These are phyloP conservation scores for Diospyros kaki DNA, from an alignment of 148 eudicot genomes.

Conservation along the genomic window DNA sequence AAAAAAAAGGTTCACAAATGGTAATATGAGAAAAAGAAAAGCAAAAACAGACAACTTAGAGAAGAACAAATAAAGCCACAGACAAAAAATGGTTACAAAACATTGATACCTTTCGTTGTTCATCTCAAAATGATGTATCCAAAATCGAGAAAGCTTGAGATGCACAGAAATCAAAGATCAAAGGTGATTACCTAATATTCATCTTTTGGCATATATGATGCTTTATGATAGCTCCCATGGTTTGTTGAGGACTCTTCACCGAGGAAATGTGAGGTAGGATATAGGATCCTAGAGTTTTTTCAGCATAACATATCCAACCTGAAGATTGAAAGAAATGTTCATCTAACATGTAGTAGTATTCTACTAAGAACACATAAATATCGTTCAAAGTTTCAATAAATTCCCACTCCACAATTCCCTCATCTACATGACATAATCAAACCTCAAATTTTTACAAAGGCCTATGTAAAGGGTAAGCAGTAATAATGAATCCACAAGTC, in stretches of 20 bases:
- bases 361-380: not conserved
- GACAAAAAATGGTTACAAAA: conserved; percentile 3
- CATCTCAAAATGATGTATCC: not conserved
- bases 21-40: not conserved
- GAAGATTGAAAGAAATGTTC: conserved; percentile 17
- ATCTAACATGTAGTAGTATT: not conserved
- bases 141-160: not conserved
- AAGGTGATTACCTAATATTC: conserved; percentile 49
- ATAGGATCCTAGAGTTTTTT: conserved; percentile 93
- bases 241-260: conserved; percentile 97
- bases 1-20: no score
- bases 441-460: conserved; percentile 2
- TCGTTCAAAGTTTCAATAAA: not conserved
- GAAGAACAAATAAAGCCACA: not conserved
- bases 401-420: not conserved
- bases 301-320: conserved; percentile 99
- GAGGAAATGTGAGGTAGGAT: conserved; percentile 91
- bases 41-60: not conserved
- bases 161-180: not conserved
- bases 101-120: not conserved
- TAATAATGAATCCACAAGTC: not conserved
- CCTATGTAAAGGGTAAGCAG: not conserved
- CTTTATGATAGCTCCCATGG: conserved; percentile 83
- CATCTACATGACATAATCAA: not conserved
- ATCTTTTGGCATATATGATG: conserved; percentile 62